A percentile compares a stretch with the other conserved stretches of the same genome.
Evolutionary conservation across 2,329 filamentous ascomycete genomes (phyloP).

Genomic region (Aureobasidium sp.): DNA sequence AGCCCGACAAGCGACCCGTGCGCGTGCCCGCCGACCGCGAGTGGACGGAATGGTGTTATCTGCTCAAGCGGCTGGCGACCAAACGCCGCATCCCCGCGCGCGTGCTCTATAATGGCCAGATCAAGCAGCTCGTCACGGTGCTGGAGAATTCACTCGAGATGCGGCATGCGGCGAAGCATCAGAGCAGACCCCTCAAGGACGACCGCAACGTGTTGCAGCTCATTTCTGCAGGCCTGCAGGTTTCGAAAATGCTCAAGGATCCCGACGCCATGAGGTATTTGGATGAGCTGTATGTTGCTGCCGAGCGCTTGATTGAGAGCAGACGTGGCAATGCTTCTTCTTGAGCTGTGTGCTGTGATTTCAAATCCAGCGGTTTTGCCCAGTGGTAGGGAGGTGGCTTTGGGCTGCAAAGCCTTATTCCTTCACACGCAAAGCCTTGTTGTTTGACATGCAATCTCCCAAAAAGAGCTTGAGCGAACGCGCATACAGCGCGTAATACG

Average conservation of each 20-base stretch:
- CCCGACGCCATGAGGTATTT: conserved; percentile 75
- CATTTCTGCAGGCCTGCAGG: conserved; percentile 79
- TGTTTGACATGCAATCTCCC: not conserved
- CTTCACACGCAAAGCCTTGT: not conserved
- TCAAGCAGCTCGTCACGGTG: conserved; percentile 84
- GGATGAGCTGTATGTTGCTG: conserved; percentile 73
- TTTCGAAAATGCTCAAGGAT: conserved; percentile 81
- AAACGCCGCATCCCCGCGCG: conserved; percentile 78
- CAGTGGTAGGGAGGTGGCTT: not conserved
- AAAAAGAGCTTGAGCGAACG: not conserved
- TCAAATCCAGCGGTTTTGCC: not conserved
- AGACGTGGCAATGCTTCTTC: conserved; percentile 1
- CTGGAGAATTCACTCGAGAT: conserved; percentile 84
- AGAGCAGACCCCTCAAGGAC: conserved; percentile 76
- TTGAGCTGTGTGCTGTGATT: not conserved
- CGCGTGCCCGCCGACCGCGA: conserved; percentile 70
- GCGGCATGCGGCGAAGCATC: conserved; percentile 77
- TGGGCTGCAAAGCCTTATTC: not conserved
- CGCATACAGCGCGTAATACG: not conserved
- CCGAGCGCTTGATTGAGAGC: conserved; percentile 65
- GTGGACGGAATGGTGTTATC: conserved; percentile 89
- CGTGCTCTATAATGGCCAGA: conserved; percentile 78
- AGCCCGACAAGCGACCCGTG: conserved; percentile 72
- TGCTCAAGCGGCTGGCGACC: conserved; percentile 77
- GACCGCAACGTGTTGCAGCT: conserved; percentile 83